These are phyloP conservation scores for Scheffersomyces lignosus DNA, from an alignment of 805 yeast genomes.

Conservation along the genomic window DNA sequence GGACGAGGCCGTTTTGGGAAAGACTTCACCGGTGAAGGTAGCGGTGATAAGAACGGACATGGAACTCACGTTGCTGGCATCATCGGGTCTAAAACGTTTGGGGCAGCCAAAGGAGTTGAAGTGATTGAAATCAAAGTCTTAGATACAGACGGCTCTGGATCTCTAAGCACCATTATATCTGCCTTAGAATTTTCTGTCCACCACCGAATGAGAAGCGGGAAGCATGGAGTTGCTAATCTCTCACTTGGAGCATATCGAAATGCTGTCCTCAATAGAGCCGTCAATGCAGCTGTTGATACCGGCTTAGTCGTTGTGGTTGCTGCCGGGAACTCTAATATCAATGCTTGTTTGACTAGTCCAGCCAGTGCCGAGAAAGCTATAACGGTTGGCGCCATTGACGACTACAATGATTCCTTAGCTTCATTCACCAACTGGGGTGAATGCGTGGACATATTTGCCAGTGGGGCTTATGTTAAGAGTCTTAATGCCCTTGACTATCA, in stretches of 20 bases:
- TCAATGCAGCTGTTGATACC: conserved; percentile 68
- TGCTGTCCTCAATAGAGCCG: conserved; percentile 67
- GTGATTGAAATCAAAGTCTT: conserved; percentile 76
- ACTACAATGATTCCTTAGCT: conserved; percentile 66
- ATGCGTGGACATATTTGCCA: conserved; percentile 86
- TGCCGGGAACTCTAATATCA: conserved; percentile 78
- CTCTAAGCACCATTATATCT: conserved; percentile 60
- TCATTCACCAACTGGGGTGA: conserved; percentile 87
- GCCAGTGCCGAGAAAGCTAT: conserved; percentile 73
- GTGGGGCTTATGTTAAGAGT: conserved; percentile 71
- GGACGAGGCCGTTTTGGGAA: conserved; percentile 60
- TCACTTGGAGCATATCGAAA: conserved; percentile 78
- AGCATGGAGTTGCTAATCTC: conserved; percentile 67
- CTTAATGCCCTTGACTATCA: conserved; percentile 36
- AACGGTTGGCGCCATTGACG: conserved; percentile 89
- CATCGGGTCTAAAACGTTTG: conserved; percentile 75
- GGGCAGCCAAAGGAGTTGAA: conserved; percentile 69
- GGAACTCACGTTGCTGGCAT: conserved; percentile 95
- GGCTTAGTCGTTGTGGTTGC: conserved; percentile 79
- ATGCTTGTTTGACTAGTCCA: conserved; percentile 86
- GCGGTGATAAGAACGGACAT: conserved; percentile 80
- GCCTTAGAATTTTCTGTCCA: conserved; percentile 70
- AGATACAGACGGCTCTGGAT: conserved; percentile 67
- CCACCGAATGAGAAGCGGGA: conserved; percentile 41
- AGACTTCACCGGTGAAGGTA: conserved; percentile 60